Conservation (phyloP, 2,329 filamentous ascomycete species). For the Xylaria sp. region DNA sequence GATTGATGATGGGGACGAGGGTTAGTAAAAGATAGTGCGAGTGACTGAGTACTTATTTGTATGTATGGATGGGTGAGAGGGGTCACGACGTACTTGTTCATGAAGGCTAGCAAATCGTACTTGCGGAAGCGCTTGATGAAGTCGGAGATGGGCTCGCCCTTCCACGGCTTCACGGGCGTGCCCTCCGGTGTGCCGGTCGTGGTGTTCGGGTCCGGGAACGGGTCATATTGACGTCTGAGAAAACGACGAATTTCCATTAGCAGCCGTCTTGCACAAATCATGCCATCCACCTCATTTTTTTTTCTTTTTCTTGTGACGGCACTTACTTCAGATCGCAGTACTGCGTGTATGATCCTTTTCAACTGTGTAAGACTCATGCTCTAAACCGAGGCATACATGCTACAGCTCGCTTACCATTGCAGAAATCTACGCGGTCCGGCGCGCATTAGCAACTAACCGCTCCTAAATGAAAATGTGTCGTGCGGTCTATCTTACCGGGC, state of each 20-base stretch:
- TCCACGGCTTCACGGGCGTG: slow-evolving; percentile 66
- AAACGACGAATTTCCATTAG: background rate
- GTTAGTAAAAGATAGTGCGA: background rate
- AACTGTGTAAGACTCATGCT: slow-evolving; percentile 53
- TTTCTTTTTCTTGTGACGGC: background rate
- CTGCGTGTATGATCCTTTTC: slow-evolving; percentile 70
- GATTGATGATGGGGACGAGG: slow-evolving; percentile 1
- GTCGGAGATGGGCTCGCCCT: slow-evolving; percentile 65
- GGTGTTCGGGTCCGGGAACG: slow-evolving; percentile 69
- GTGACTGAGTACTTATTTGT: background rate
- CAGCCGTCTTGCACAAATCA: background rate
- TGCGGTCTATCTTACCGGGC: slow-evolving; percentile 53
- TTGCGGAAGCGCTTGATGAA: slow-evolving; percentile 69
- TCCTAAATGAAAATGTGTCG: background rate
- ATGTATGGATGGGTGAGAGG: background rate
- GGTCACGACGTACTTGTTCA: slow-evolving; percentile 62
- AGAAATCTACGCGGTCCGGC: slow-evolving; percentile 52
- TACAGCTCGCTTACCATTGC: slow-evolving; percentile 51
- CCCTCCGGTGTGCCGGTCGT: slow-evolving; percentile 66
- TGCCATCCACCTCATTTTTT: too few relatives aligned
- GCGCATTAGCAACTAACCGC: slow-evolving; percentile 16
- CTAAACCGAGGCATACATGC: background rate
- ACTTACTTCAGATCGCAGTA: slow-evolving; percentile 69
- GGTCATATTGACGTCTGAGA: slow-evolving; percentile 70
- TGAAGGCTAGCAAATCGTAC: slow-evolving; percentile 70